Evolutionary conservation across 768 basidiomycete species (phyloP).

Genomic region (Sporobolomyces pararoseus): DNA sequence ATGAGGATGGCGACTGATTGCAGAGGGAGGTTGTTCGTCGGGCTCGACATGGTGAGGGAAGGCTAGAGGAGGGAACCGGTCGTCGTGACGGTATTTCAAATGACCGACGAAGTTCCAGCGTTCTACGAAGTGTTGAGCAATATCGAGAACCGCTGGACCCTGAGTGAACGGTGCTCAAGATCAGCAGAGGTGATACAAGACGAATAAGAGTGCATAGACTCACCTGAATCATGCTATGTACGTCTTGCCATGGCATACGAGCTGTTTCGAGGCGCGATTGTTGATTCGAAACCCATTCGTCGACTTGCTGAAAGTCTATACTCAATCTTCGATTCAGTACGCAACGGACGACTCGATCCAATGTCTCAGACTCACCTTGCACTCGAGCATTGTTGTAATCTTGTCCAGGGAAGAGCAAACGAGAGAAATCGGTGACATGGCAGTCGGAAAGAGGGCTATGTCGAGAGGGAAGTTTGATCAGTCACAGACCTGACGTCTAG

Average conservation of each 20-base stretch:
- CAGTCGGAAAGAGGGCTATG: slow-evolving; percentile 75
- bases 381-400: slow-evolving; percentile 89
- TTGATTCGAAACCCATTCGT: slow-evolving; percentile 51
- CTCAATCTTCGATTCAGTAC: too few species aligned
- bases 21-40: slow-evolving; percentile 58
- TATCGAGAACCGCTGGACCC: slow-evolving; percentile 80
- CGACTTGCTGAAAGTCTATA: slow-evolving; percentile 81
- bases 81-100: slow-evolving; percentile 48
- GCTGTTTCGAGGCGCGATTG: slow-evolving; percentile 26
- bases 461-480: background rate
- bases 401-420: slow-evolving; percentile 84
- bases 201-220: too few species aligned
- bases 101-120: slow-evolving; percentile 68
- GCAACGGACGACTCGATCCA: too few species aligned
- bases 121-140: slow-evolving; percentile 88
- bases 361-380: too few species aligned
- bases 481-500: too few species aligned
- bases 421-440: slow-evolving; percentile 76
- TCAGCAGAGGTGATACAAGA: too few species aligned
- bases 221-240: slow-evolving; percentile 80
- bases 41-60: slow-evolving; percentile 64
- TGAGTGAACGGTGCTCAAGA: too few species aligned
- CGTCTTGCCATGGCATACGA: slow-evolving; percentile 50
- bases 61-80: slow-evolving; percentile 64
- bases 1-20: slow-evolving; percentile 69